A percentile compares a stretch with the other conserved stretches of the same genome.
Conservation (phyloP, 1,284 basidiomycete species). For the Irpex lacteus region DNA sequence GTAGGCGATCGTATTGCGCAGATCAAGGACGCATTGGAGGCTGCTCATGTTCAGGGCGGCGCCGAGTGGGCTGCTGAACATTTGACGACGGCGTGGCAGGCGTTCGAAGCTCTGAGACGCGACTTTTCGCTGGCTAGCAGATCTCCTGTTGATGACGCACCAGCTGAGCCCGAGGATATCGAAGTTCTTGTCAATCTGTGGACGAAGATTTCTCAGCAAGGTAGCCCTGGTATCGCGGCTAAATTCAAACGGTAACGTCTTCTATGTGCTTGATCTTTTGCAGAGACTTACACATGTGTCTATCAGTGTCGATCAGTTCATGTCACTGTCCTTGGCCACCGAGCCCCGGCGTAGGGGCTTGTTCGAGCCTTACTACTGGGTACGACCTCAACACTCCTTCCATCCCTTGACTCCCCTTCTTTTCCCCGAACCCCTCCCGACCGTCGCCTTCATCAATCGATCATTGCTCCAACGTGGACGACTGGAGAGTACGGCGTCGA, state of each 20-base stretch:
- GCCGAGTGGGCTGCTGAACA: constrained; percentile 44
- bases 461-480: constrained; percentile 59
- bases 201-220: constrained; percentile 43
- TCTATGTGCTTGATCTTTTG: not conserved
- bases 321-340: constrained; percentile 71
- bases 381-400: constrained; percentile 40
- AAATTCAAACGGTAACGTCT: constrained; percentile 61
- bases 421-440: constrained; percentile 71
- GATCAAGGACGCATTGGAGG: constrained; percentile 41
- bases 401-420: constrained; percentile 64
- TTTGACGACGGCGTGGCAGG: constrained; percentile 39
- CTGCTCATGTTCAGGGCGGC: constrained; percentile 35
- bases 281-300: constrained; percentile 7
- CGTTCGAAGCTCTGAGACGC: constrained; percentile 53
- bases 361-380: constrained; percentile 76
- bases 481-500: constrained; percentile 52
- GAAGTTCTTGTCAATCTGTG: constrained; percentile 52
- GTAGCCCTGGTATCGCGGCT: constrained; percentile 40
- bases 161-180: constrained; percentile 44
- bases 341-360: constrained; percentile 69
- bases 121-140: constrained; percentile 52
- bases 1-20: constrained; percentile 51
- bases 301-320: constrained; percentile 72
- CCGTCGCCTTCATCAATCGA: constrained; percentile 65
- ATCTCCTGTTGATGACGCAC: constrained; percentile 27